Evolutionary conservation across 2,329 filamentous ascomycete species (phyloP), one percentile per base, ranked within the genome.

Genomic region (Penicillium sp.): DNA sequence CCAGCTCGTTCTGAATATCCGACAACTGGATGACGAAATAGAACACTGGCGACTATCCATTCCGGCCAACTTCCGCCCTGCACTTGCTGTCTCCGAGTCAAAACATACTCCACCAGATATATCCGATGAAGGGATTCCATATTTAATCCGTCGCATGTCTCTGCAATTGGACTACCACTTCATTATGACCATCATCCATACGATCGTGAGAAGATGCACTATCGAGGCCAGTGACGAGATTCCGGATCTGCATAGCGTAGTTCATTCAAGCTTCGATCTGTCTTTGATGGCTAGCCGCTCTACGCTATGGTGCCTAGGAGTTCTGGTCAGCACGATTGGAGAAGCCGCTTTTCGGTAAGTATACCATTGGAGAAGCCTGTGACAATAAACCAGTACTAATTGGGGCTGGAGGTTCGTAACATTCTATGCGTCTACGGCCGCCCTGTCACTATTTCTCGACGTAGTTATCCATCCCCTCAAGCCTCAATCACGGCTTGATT

Each of bases 191-290:
- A 18, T 63, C 7, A 50, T 59, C 5, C 60, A 63, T 34, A 59
- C 60, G n/a, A 56, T 52, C 26, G 56, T 63, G 13, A 50, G 60
- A 39, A 61, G 44, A 54, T 63, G 60, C 31, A 61, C 52, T 1
- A 11, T 29, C 1, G 54, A 50, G 2, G 31, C 43, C 3, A 39
- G 33, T 19, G 55, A 55, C 31, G 52, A 23, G 4, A 34, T 23
- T 10, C 23, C 16, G n/a, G 58, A 58, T 42, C 54, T 61, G 14
- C 60, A 63, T 43, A 33, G 21, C 10, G 60, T 61, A 5, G 60
- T 57, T 21, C 60, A 63, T 55, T 63, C 60, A 19, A 63, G 60
- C 40, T 63, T 63, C n/a, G 60, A 63, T 29, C 14, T 63, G 11
- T 59, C 58, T 3, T 33, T 63, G 14, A 44, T 42, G 18, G 60